Conservation (phyloP, 208 protist species). For the Leishmania turanica region DNA sequence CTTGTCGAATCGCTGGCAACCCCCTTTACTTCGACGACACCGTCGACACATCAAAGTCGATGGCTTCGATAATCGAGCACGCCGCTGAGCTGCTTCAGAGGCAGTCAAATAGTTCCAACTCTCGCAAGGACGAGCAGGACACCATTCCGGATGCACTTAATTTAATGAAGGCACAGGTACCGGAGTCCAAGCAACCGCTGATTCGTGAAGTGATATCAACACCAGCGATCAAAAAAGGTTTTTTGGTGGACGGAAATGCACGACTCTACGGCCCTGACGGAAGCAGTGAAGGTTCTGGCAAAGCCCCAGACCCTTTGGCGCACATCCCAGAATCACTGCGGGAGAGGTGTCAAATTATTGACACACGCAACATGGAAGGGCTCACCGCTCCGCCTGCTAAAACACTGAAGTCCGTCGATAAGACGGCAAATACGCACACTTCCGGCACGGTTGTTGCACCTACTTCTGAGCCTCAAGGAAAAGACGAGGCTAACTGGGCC, state of each 20-base stretch:
- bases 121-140: neutral
- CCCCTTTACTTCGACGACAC: conserved; percentile 39
- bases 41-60: neutral
- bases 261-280: conserved; percentile 65
- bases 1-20: conserved; percentile 46
- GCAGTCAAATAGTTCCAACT: conserved; percentile 4
- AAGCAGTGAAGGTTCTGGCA: conserved; percentile 55
- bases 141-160: conserved; percentile 26
- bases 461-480: too few relatives aligned
- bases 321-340: conserved; percentile 78
- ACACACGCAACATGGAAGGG: conserved; percentile 42
- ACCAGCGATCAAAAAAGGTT: conserved; percentile 73
- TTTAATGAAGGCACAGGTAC: neutral
- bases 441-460: neutral
- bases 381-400: neutral
- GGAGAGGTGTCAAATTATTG: conserved; percentile 78
- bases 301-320: conserved; percentile 53
- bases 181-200: conserved; percentile 36
- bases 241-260: conserved; percentile 39
- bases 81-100: conserved; percentile 28
- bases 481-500: conserved; percentile 20
- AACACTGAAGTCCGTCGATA: neutral
- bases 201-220: conserved; percentile 61
- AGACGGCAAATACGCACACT: neutral
- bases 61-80: conserved; percentile 29